A percentile compares a stretch with the other conserved stretches of the same genome.
Evolutionary conservation across 1,139 yeast genomes (phyloP).

Genomic region (Wickerhamiella pararugosa): DNA sequence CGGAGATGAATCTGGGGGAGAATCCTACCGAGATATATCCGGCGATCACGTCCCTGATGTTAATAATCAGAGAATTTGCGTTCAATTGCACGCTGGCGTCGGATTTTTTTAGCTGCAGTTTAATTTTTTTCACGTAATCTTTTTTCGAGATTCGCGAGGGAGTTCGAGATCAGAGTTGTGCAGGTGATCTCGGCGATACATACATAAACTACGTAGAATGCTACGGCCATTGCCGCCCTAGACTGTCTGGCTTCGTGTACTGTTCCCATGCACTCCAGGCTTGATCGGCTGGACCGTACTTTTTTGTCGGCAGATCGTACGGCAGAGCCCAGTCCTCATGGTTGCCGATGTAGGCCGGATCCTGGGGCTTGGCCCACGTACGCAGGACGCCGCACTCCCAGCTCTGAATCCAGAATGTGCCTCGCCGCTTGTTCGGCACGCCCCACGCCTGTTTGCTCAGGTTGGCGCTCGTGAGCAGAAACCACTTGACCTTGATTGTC

Average conservation of each 20-base stretch:
- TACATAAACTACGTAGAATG: too few relatives aligned
- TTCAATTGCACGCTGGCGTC: too few relatives aligned
- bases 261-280: slow-evolving; percentile 17
- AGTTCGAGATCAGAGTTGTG: too few relatives aligned
- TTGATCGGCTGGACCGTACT: slow-evolving; percentile 13
- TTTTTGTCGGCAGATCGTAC: slow-evolving; percentile 19
- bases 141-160: too few relatives aligned
- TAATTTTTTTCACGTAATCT: too few relatives aligned
- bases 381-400: slow-evolving; percentile 24
- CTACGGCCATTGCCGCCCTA: slow-evolving; percentile 11
- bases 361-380: slow-evolving; percentile 6
- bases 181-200: too few relatives aligned
- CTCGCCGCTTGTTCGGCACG: slow-evolving; percentile 12
- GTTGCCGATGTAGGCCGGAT: slow-evolving; percentile 11
- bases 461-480: slow-evolving; percentile 25
- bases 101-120: too few relatives aligned
- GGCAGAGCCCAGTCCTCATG: slow-evolving; percentile 17
- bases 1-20: not conserved
- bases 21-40: slow-evolving; percentile 8
- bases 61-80: too few relatives aligned
- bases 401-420: slow-evolving; percentile 19
- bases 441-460: slow-evolving; percentile 28
- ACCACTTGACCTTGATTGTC: slow-evolving; percentile 18
- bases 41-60: not conserved
- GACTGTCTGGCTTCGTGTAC: slow-evolving; percentile 16